These are phyloP conservation scores for Pulveroboletus frians DNA, from an alignment of 768 basidiomycete species.

Conservation along the genomic window DNA sequence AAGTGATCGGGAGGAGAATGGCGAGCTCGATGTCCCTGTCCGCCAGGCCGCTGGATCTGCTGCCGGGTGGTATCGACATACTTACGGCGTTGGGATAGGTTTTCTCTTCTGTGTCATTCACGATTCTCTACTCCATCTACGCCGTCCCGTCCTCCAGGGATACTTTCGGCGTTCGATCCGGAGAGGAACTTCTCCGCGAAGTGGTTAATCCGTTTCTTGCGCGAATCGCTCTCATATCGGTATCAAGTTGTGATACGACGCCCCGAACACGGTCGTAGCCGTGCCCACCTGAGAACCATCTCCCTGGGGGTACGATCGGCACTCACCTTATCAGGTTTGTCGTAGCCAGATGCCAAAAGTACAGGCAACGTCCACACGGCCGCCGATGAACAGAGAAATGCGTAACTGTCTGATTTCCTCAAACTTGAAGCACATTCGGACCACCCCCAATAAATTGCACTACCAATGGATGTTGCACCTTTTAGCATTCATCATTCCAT, in stretches of 20 bases:
- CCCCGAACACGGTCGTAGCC: conserved; percentile 21
- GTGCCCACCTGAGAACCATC: conserved; percentile 34
- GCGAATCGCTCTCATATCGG: conserved; percentile 30
- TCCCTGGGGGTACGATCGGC: conserved; percentile 42
- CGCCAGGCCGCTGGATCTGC: conserved; percentile 37
- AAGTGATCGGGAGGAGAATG: conserved; percentile 55
- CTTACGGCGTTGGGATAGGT: not conserved
- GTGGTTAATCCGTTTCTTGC: conserved; percentile 49
- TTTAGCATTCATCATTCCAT: conserved; percentile 53
- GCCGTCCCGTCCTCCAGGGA: conserved; percentile 45
- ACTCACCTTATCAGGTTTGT: conserved; percentile 45
- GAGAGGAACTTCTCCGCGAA: conserved; percentile 26
- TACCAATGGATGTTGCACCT: conserved; percentile 51
- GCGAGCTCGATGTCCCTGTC: conserved; percentile 39
- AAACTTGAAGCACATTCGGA: conserved; percentile 41
- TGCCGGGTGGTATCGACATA: conserved; percentile 27
- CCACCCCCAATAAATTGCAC: conserved; percentile 10
- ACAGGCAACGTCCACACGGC: conserved; percentile 47
- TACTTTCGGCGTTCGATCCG: conserved; percentile 39
- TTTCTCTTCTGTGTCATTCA: too few species aligned
- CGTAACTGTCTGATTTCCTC: conserved; percentile 49
- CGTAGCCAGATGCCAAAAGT: conserved; percentile 37
- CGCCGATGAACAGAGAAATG: conserved; percentile 53
- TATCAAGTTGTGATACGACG: conserved; percentile 27
- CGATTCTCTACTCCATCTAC: too few species aligned